Base-by-base conservation (phyloP, 306 rosid genomes). In the Glycyrrhiza uralensis region DNA sequence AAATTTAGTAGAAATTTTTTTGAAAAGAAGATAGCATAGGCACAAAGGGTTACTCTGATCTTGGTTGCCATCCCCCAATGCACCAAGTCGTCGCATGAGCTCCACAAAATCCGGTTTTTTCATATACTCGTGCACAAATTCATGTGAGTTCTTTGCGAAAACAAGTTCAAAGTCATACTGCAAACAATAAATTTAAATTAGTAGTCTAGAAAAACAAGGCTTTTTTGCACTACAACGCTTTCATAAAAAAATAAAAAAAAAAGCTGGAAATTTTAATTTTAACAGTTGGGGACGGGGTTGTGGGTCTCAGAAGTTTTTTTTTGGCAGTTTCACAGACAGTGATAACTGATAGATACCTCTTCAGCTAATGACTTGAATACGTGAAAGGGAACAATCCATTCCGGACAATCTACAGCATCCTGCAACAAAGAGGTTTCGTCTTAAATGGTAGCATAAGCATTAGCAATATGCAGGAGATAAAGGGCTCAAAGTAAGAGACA, bases 391-490 rank as follows among this genome's bases (percentile, higher is more conserved):
- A 89, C 99, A 39, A 94, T 84, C 96, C 96, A 91, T 81, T 91
- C 99, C 18, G 97, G 99, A 77, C 97, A 91, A 83, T 91, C 99
- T 76, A 95, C 99, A 20, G 96, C 99, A 69, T 95, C 99, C 99
- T 93, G 85, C 83, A 75, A 77, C 63, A 72, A n/a, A 60, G 23
- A 64, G 29, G 58, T 24, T 14, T 0, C 5, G 11, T 47, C 13
- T 66, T 75, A 75, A 50, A 59, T 49, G 52, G 22, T 3, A 17
- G 22, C 26, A 46, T 36, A 54, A 11, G 19, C 15, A 46, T 57
- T 28, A 26, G 63, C n/a, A 5, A 29, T 42, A 47, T 46, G 23
- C 32, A 23, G 45, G 50, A 28, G 47, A 36, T 42, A 28, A 26
- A 15, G 26, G 10, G 47, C 14, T 12, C 2, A 7, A 18, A 44